Evolutionary conservation across 1,284 basidiomycete genomes (phyloP), one percentile per base, ranked within the genome.

Genomic region (Melampsora larici-populina): DNA sequence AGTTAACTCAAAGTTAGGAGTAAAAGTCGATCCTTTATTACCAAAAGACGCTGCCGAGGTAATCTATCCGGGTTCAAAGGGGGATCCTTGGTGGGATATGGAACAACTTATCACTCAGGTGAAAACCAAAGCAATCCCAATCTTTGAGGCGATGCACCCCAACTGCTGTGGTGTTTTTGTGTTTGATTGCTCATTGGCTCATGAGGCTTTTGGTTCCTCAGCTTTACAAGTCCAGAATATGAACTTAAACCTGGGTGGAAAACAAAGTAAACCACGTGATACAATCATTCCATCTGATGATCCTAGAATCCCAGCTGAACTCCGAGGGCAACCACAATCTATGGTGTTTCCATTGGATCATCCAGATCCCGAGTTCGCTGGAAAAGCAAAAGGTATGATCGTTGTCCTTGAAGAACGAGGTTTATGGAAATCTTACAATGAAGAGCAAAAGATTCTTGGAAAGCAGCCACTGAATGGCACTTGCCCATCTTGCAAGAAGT

Each of bases 51-150:
- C 46, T n/a, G 69, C 69, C 8, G 60, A n/a, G 13, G 21, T 62
- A 5, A 71, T 71, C 9, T 71, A 71, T 51, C 67, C 67, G 33
- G 67, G 67, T n/a, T 69, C 67, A 15, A 49, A 8, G 7, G 67
- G 67, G n/a, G n/a, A n/a, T n/a, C n/a, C n/a, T n/a, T n/a, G n/a
- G n/a, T n/a, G n/a, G n/a, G n/a, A n/a, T n/a, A 69, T 69, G 67
- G 43, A 69, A 18, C 46, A 69, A 51, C 46, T 69, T 11, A 51
- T 46, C 48, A 29, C 48, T n/a, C 48, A 69, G 36, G 67, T 69
- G 7, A 51, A 26, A 29, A 11, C 11, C 21, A 69, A 69, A 31
- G 67, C 67, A 26, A 69, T 69, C 15, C 67, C 67, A 51, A 69
- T 69, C 46, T 69, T 69, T 24, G 29, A 69, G 21, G 33, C 67